phyloP scores from a whole-genome alignment of 2,329 filamentous ascomycete genomes.

The Cladobotryum mycophilum region DNA sequence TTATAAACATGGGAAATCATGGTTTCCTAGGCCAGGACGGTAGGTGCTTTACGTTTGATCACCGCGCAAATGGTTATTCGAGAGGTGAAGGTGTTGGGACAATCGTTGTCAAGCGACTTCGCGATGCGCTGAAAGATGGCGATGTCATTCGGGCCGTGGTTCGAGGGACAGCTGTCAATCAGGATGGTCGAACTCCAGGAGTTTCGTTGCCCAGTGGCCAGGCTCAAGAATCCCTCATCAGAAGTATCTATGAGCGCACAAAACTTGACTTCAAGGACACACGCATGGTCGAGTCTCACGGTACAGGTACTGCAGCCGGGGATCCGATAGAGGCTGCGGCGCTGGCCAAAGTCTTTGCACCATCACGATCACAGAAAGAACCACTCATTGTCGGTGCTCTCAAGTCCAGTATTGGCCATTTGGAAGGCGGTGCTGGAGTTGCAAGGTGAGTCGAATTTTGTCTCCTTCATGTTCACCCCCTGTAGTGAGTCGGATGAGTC shows the following conservation, averaged over 20 bases:
- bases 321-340: conserved; percentile 17
- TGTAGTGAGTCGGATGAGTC: too few relatives aligned
- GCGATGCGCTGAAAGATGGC: conserved; percentile 35
- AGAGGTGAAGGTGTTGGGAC: conserved; percentile 33
- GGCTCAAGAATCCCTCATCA: conserved; percentile 21
- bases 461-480: too few relatives aligned
- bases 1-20: conserved; percentile 7
- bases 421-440: conserved; percentile 7
- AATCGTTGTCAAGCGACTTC: conserved; percentile 39
- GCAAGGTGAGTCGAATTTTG: conserved; percentile 3
- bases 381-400: conserved; percentile 4
- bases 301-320: conserved; percentile 34
- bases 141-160: conserved; percentile 33
- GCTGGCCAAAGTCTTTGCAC: conserved; percentile 10
- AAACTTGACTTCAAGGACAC: conserved; percentile 22
- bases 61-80: conserved; percentile 41
- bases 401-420: conserved; percentile 6
- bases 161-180: conserved; percentile 28
- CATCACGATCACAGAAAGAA: neutral
- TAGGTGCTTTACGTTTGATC: conserved; percentile 28
- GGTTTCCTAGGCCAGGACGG: conserved; percentile 9
- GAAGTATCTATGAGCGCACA: conserved; percentile 21
- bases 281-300: conserved; percentile 29
- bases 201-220: conserved; percentile 26
- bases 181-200: conserved; percentile 37